phyloP scores from a whole-genome alignment of 106 monocot genomes.

The Apostasia shenzhenica region DNA sequence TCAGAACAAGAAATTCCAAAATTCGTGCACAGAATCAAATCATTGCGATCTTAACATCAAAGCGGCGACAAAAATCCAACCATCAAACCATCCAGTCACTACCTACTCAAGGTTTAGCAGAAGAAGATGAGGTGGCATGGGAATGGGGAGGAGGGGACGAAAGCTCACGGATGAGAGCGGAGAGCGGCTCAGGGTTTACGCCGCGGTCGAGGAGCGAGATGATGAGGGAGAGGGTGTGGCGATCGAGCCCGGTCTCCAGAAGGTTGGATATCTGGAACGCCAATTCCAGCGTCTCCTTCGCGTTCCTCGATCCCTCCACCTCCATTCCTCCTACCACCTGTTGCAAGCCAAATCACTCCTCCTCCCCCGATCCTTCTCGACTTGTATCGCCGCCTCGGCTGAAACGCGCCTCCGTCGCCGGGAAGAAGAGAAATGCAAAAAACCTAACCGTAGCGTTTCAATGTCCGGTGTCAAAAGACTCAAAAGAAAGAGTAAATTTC shows the following conservation, averaged over 20 bases:
- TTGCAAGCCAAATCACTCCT: too few relatives aligned
- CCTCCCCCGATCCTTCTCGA: background rate
- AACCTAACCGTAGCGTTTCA: too few relatives aligned
- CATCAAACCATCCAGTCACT: too few relatives aligned
- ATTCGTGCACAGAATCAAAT: too few relatives aligned
- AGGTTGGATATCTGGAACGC: constrained; percentile 86
- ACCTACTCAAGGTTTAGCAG: background rate
- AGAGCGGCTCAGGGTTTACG: constrained; percentile 77
- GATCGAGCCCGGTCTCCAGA: constrained; percentile 77
- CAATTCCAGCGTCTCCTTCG: constrained; percentile 65
- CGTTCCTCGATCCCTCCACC: background rate
- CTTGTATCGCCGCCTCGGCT: background rate
- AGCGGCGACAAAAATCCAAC: too few relatives aligned
- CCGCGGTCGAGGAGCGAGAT: constrained; percentile 83
- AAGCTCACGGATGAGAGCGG: constrained; percentile 74
- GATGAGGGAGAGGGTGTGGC: constrained; percentile 87
- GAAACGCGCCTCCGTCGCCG: too few relatives aligned
- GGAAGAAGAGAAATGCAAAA: too few relatives aligned
- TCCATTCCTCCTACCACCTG: background rate
- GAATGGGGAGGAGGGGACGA: constrained; percentile 15
- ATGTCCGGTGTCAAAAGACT: too few relatives aligned
- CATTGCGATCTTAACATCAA: too few relatives aligned
- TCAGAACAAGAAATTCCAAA: too few relatives aligned
- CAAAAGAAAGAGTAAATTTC: too few relatives aligned
- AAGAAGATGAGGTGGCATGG: constrained; percentile 1